These are phyloP conservation scores for Dryas integrifolia DNA, from an alignment of 331 rosid species.

Conservation along the genomic window DNA sequence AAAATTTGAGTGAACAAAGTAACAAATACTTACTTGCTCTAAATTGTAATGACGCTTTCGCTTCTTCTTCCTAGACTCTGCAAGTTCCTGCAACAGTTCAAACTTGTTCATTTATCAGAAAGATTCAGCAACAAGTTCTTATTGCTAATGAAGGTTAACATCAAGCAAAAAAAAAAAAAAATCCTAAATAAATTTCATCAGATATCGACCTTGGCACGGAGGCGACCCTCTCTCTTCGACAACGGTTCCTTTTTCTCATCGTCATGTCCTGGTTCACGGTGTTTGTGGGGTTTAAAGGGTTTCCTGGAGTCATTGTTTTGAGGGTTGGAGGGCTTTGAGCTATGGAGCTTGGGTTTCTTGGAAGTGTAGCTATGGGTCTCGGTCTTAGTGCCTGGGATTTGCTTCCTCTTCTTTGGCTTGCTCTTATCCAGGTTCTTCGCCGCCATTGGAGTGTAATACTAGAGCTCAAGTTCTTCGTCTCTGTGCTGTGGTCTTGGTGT, in stretches of 20 bases:
- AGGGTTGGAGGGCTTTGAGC: slow-evolving; percentile 30
- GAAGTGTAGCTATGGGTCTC: slow-evolving; percentile 35
- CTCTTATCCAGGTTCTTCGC: slow-evolving; percentile 43
- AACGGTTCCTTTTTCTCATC: slow-evolving; percentile 20
- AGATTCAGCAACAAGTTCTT: not conserved
- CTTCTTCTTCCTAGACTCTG: slow-evolving; percentile 78
- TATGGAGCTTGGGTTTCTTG: slow-evolving; percentile 47
- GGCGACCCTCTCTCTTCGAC: slow-evolving; percentile 34
- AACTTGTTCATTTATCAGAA: not conserved
- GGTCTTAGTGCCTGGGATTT: slow-evolving; percentile 32
- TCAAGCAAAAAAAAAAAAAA: not conserved
- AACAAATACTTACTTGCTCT: slow-evolving; percentile 52
- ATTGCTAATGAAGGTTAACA: not conserved
- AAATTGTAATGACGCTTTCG: slow-evolving; percentile 65
- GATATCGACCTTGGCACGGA: slow-evolving; percentile 30
- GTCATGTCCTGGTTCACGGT: slow-evolving; percentile 8
- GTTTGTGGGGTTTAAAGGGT: slow-evolving; percentile 31
- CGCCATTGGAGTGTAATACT: slow-evolving; percentile 51
- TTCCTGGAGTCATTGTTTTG: slow-evolving; percentile 24
- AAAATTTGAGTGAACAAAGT: not conserved
- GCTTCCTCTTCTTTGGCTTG: slow-evolving; percentile 60
- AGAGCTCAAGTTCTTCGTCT: not conserved
- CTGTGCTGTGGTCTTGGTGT: not conserved
- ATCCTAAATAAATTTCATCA: not conserved
- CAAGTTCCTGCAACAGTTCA: slow-evolving; percentile 50